Evolutionary conservation across 139 green algal species (phyloP).

Genomic region (Eudorina sp.): DNA sequence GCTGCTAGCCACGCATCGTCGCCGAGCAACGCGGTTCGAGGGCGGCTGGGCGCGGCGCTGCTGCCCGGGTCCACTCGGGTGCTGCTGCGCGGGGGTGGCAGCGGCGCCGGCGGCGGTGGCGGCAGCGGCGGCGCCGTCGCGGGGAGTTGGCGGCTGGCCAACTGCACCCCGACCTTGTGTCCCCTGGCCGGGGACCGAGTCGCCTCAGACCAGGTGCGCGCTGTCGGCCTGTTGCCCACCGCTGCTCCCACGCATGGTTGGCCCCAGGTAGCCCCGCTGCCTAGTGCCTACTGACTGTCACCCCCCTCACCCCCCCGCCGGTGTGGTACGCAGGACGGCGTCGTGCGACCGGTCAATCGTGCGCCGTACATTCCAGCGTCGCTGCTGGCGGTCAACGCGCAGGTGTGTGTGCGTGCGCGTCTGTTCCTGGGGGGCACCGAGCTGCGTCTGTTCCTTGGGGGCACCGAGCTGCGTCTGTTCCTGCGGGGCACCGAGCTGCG

Average conservation of each 20-base stretch:
- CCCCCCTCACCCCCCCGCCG: too few species aligned
- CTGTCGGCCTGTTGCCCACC: too few species aligned
- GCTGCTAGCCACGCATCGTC: conserved; percentile 21
- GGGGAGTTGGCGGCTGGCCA: background rate
- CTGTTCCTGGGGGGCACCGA: too few species aligned
- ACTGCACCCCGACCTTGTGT: background rate
- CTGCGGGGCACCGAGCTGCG: too few species aligned
- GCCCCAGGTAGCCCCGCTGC: too few species aligned
- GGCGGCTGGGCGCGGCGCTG: background rate
- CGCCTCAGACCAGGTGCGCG: too few species aligned
- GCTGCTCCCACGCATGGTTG: too few species aligned
- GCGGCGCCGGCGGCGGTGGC: background rate
- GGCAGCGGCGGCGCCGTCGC: background rate
- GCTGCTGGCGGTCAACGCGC: background rate
- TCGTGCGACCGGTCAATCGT: background rate
- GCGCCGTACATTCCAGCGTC: background rate
- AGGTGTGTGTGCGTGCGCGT: background rate
- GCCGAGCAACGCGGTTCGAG: background rate
- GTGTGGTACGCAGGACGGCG: background rate
- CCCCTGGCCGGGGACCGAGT: background rate
- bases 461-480: too few species aligned
- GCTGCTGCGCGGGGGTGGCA: background rate
- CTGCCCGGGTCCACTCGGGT: conserved; percentile 9
- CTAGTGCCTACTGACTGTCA: too few species aligned
- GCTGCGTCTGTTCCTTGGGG: too few species aligned